phyloP scores from a whole-genome alignment of 768 basidiomycete species.

The Fistulinella prunicolor region DNA sequence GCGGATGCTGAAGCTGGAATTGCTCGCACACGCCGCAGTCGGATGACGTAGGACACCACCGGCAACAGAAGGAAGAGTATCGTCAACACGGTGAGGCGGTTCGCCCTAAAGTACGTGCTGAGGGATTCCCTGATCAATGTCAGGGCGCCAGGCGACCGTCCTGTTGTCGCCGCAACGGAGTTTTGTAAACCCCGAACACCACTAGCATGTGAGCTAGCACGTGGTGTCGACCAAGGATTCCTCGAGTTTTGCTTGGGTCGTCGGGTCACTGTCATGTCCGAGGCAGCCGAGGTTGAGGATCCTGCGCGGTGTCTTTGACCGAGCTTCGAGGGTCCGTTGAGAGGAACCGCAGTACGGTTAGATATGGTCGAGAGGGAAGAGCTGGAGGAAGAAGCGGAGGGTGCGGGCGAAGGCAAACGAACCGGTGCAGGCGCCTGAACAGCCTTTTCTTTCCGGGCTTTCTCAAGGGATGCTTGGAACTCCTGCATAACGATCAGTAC shows the following conservation, averaged over 20 bases:
- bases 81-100: conserved; percentile 47
- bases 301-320: conserved; percentile 11
- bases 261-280: conserved; percentile 27
- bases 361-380: conserved; percentile 72
- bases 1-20: conserved; percentile 32
- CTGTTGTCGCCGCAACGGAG: conserved; percentile 12
- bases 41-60: conserved; percentile 46
- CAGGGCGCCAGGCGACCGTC: conserved; percentile 26
- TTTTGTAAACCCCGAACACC: conserved; percentile 11
- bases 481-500: conserved; percentile 23
- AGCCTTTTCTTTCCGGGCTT: conserved; percentile 31
- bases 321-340: conserved; percentile 12
- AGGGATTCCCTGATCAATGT: conserved; percentile 49
- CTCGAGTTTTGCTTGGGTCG: conserved; percentile 6
- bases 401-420: conserved; percentile 45
- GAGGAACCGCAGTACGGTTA: conserved; percentile 67
- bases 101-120: conserved; percentile 44
- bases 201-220: conserved; percentile 14
- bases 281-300: conserved; percentile 25
- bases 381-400: conserved; percentile 55
- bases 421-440: conserved; percentile 21
- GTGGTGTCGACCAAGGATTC: conserved; percentile 7
- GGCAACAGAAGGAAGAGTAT: conserved; percentile 42
- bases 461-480: conserved; percentile 31
- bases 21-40: conserved; percentile 43